Conservation (phyloP, 495 filamentous ascomycete genomes). For the Talaromyces nanjingensis region DNA sequence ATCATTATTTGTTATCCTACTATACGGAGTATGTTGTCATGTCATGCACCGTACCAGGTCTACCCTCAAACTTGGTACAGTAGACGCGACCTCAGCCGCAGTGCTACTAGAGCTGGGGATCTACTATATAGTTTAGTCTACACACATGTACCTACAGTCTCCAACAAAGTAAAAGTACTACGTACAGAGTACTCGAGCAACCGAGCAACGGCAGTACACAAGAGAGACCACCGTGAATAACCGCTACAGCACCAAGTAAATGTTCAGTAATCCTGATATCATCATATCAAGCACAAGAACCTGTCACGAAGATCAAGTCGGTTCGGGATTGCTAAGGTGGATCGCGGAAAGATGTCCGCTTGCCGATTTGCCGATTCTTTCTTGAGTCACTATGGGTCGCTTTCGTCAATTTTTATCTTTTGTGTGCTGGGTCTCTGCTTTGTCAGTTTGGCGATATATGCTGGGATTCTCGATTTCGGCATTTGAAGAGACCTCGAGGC, state of each 20-base stretch:
- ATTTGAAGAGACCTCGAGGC: not conserved
- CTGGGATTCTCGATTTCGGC: not conserved
- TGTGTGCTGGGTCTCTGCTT: not conserved
- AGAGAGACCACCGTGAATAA: too few relatives aligned
- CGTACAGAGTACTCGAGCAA: too few relatives aligned
- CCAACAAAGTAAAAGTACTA: too few relatives aligned
- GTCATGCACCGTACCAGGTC: too few relatives aligned
- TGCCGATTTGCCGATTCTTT: slow-evolving; percentile 3
- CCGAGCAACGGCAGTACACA: too few relatives aligned
- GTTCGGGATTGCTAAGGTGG: not conserved
- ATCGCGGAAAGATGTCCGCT: slow-evolving; percentile 2
- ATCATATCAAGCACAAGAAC: not conserved
- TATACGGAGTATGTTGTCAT: too few relatives aligned
- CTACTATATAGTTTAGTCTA: too few relatives aligned
- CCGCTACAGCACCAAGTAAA: not conserved
- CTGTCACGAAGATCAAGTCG: not conserved
- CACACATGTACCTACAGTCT: too few relatives aligned
- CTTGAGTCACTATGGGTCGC: not conserved
- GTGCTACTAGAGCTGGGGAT: too few relatives aligned
- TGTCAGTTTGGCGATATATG: not conserved
- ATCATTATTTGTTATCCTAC: too few relatives aligned
- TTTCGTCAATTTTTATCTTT: not conserved
- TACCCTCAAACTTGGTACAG: not conserved
- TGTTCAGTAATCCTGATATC: not conserved
- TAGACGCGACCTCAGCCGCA: too few relatives aligned